phyloP scores from a whole-genome alignment of 2,329 filamentous ascomycete genomes.

The Macrophomina phaseolina region DNA sequence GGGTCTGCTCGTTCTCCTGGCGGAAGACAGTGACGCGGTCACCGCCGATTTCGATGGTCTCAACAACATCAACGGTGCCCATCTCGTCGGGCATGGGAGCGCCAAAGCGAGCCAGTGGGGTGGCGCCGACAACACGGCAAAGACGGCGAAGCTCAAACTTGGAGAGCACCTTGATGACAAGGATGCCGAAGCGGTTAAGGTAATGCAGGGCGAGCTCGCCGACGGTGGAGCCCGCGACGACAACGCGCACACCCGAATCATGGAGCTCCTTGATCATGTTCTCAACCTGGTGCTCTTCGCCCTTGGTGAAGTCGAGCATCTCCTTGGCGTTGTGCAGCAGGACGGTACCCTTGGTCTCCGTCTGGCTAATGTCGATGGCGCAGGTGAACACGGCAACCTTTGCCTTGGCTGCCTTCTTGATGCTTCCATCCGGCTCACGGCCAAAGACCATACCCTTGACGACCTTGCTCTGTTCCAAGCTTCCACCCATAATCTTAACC shows the following conservation, averaged over 20 bases:
- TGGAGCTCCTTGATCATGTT: slow-evolving; percentile 91
- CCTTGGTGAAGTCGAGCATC: slow-evolving; percentile 98
- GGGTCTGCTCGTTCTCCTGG: slow-evolving; percentile 90
- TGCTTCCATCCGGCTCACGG: slow-evolving; percentile 83
- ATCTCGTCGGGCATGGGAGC: slow-evolving; percentile 99
- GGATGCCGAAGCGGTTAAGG: slow-evolving; percentile 93
- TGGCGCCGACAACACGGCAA: slow-evolving; percentile 95
- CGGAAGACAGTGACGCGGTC: slow-evolving; percentile 98
- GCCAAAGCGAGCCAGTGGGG: slow-evolving; percentile 91
- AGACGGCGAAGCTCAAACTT: slow-evolving; percentile 96
- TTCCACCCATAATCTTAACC: slow-evolving; percentile 99
- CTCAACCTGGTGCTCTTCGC: slow-evolving; percentile 92
- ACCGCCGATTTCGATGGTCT: slow-evolving; percentile 96
- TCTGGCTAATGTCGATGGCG: slow-evolving; percentile 92
- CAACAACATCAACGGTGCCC: slow-evolving; percentile 91
- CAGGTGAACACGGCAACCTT: slow-evolving; percentile 96
- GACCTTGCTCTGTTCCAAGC: slow-evolving; percentile 89
- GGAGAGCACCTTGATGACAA: slow-evolving; percentile 95
- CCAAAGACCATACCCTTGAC: slow-evolving; percentile 99
- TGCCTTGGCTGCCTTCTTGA: slow-evolving; percentile 90
- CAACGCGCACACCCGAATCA: slow-evolving; percentile 89
- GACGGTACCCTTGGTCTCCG: slow-evolving; percentile 98
- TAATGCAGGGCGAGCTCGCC: slow-evolving; percentile 97
- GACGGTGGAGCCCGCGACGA: slow-evolving; percentile 90
- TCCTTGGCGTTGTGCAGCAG: slow-evolving; percentile 96